Evolutionary conservation across 2,329 filamentous ascomycete species (phyloP), one percentile per base, ranked within the genome.

Genomic region (Ophiocordyceps sinensis): DNA sequence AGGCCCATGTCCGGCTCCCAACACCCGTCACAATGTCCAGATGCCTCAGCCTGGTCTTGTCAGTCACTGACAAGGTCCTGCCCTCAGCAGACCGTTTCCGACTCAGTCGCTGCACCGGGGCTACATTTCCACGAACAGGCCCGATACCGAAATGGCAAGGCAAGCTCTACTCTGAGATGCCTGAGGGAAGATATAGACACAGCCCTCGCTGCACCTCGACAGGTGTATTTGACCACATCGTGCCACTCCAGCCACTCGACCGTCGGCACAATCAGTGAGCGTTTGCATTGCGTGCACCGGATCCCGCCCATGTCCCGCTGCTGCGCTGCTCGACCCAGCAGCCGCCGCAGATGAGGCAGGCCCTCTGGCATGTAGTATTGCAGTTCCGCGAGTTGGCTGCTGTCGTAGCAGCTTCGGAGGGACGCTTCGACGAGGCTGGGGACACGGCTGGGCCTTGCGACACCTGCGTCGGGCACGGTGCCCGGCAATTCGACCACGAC

Each of bases 221-320:
- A 17, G 1, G 32, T 15, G 32, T 14, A 47, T 12, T 48, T 52
- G 21, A 48, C 44, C 21, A 64, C 41, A 43, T 70, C 64, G 54
- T 71, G 75, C 71, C 77, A 81, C 51, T 81, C 77, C 8, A 81
- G 57, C 77, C 77, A 81, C 50, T 76, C 66, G 0, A 70, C 61
- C 4, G 66, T 56, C 3, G 76, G 70, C 19, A 71, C 59, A 7
- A 76, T 58, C 4, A 72, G 65, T 9, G 53, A 51, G 26, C 66
- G 64, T 21, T 56, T 49, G 50, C 77, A 81, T 0, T 65, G 58
- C 1, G 71, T 69, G 49, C 77, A 81, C 2, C 51, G 51, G 26
- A 68, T 50, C 2, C 70, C 69, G 5, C 75, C 75, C 0, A 56
- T 57, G 31, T 70, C 62, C 31, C 65, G 65, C 44, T 68, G 64